These are phyloP conservation scores for Rhodamnia rubescens DNA, from an alignment of 345 rosid genomes.

Conservation along the genomic window DNA sequence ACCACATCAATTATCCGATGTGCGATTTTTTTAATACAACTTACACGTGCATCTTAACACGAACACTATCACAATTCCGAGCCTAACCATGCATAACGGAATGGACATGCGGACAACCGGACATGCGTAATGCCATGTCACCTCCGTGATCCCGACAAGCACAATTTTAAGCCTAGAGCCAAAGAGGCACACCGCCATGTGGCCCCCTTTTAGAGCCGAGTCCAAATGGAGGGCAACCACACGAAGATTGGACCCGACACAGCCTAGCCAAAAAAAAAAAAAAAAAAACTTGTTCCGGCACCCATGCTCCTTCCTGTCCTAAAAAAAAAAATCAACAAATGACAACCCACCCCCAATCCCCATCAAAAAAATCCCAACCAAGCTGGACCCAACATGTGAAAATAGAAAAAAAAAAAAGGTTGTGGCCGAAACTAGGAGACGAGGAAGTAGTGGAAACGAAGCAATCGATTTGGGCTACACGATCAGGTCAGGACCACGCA, in stretches of 20 bases:
- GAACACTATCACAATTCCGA: too few species aligned
- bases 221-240: too few species aligned
- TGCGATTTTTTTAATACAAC: too few species aligned
- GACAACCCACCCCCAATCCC: not conserved
- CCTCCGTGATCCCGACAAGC: not conserved
- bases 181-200: not conserved
- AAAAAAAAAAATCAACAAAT: not conserved
- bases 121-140: not conserved
- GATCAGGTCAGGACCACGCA: not conserved
- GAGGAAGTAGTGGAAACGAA: not conserved
- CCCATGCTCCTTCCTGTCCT: not conserved
- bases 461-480: not conserved
- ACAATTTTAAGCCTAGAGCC: not conserved
- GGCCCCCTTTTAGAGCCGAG: not conserved
- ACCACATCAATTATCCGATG: too few species aligned
- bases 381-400: not conserved
- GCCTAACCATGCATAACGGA: not conserved
- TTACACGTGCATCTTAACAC: too few species aligned
- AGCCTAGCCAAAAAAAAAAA: too few species aligned
- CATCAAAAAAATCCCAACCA: not conserved
- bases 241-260: too few species aligned
- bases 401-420: not conserved
- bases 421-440: not conserved
- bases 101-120: not conserved
- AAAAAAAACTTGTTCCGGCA: not conserved